phyloP scores from a whole-genome alignment of 371 early-diverging fungal species.

The Syncephalastrum contaminatum region DNA sequence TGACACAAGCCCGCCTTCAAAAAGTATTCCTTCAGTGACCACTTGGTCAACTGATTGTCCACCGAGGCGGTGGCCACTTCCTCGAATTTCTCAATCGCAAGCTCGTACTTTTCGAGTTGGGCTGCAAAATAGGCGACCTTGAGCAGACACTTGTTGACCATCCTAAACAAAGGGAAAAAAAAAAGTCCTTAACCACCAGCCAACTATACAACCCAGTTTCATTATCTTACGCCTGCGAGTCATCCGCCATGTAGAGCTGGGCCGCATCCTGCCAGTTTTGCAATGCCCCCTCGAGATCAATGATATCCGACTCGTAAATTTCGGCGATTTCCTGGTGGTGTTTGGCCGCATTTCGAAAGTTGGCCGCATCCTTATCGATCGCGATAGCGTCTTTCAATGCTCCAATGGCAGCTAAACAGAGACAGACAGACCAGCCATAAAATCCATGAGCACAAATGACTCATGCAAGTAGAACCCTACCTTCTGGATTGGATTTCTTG shows the following conservation, averaged over 20 bases:
- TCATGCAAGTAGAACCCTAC: slow-evolving; percentile 27
- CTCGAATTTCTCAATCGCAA: slow-evolving; percentile 89
- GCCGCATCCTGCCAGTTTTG: slow-evolving; percentile 87
- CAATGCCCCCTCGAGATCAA: slow-evolving; percentile 81
- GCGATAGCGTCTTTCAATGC: slow-evolving; percentile 72
- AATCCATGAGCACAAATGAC: not conserved
- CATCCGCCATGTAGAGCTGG: slow-evolving; percentile 89
- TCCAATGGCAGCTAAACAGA: slow-evolving; percentile 74
- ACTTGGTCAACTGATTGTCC: slow-evolving; percentile 90
- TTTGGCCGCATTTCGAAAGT: slow-evolving; percentile 88
- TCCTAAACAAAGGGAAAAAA: slow-evolving; percentile 37
- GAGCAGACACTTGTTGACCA: slow-evolving; percentile 85
- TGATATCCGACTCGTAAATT: slow-evolving; percentile 87
- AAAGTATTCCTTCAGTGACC: slow-evolving; percentile 93
- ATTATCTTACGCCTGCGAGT: slow-evolving; percentile 71
- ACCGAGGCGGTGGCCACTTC: slow-evolving; percentile 76
- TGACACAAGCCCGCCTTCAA: slow-evolving; percentile 94
- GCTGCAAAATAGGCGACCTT: slow-evolving; percentile 93
- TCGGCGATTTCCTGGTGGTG: slow-evolving; percentile 94
- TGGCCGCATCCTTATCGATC: slow-evolving; percentile 79
- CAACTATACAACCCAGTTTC: too few species aligned
- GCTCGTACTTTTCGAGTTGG: slow-evolving; percentile 81
- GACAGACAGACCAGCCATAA: not conserved
- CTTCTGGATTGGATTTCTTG: slow-evolving; percentile 82
- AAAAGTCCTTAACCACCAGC: too few species aligned